A percentile compares a stretch with the other conserved stretches of the same genome.
phyloP scores from a whole-genome alignment of 2,329 filamentous ascomycete genomes.

The Emydomyces testavorans region DNA sequence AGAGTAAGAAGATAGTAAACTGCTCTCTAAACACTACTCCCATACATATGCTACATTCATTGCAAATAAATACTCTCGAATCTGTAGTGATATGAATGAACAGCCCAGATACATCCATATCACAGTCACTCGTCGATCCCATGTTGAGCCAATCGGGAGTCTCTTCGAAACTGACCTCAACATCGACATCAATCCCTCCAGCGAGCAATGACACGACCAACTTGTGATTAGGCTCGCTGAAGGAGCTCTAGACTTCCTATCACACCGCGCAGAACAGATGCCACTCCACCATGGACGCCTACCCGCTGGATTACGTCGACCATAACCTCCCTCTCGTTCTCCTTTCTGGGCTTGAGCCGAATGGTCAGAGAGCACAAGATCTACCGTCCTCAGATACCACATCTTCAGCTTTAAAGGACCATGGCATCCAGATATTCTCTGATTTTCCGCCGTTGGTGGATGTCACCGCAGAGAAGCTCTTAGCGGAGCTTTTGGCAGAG shows the following conservation, averaged over 20 bases:
- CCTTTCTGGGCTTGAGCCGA: conserved; percentile 59
- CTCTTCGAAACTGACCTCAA: not conserved
- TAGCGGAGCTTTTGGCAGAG: conserved; percentile 53
- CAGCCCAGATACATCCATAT: too few relatives aligned
- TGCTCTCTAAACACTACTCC: too few relatives aligned
- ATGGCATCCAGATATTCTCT: conserved; percentile 55
- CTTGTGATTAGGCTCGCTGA: not conserved
- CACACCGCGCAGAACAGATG: not conserved
- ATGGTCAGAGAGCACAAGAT: not conserved
- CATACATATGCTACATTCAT: too few relatives aligned
- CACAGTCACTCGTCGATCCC: too few relatives aligned
- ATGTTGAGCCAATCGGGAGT: not conserved
- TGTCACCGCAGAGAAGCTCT: conserved; percentile 53
- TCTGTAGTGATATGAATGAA: too few relatives aligned
- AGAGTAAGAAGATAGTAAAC: too few relatives aligned
- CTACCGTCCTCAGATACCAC: conserved; percentile 13
- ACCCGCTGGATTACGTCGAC: conserved; percentile 57
- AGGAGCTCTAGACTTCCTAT: not conserved
- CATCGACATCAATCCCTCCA: not conserved
- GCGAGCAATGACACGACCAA: not conserved
- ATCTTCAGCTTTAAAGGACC: conserved; percentile 40
- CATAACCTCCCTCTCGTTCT: conserved; percentile 79
- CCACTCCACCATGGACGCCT: conserved; percentile 37
- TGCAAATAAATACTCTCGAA: too few relatives aligned
- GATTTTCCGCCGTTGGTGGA: conserved; percentile 57